Conservation (phyloP, 2,329 filamentous ascomycete genomes). For the Cladosporium cucumerinum region DNA sequence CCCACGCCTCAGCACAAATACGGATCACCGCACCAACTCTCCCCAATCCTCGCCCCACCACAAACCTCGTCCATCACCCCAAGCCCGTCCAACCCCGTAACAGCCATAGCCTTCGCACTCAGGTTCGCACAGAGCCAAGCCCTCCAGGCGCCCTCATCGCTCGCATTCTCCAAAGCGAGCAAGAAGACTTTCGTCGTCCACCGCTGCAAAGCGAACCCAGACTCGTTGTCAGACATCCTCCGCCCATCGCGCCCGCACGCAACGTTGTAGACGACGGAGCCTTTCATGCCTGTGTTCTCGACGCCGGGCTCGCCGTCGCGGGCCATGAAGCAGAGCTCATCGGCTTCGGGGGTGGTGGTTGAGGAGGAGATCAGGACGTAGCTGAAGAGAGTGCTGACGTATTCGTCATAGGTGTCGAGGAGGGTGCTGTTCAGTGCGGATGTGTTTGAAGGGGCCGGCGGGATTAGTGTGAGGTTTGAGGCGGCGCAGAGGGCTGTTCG, state of each 20-base stretch:
- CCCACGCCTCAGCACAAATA: neutral
- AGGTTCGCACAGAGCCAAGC: conserved; percentile 24
- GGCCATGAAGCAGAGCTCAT: conserved; percentile 19
- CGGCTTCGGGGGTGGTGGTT: conserved; percentile 18
- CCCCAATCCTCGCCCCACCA: neutral
- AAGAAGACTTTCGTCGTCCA: conserved; percentile 23
- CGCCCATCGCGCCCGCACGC: conserved; percentile 22
- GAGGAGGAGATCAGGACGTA: conserved; percentile 21
- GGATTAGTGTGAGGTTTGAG: neutral
- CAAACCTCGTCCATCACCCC: conserved; percentile 16
- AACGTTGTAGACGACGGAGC: conserved; percentile 21
- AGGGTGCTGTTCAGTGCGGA: neutral
- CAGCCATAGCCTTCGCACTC: conserved; percentile 21
- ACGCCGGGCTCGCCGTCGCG: conserved; percentile 13
- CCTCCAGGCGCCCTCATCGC: conserved; percentile 21
- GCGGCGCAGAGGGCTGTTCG: conserved; percentile 23
- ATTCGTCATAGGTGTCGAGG: conserved; percentile 20
- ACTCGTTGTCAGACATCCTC: conserved; percentile 18
- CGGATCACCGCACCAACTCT: neutral
- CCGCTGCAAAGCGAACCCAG: conserved; percentile 18
- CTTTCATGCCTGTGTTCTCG: conserved; percentile 21
- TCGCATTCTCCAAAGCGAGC: conserved; percentile 23
- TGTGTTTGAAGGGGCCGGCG: neutral
- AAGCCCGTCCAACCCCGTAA: conserved; percentile 25
- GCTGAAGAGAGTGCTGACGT: conserved; percentile 23